Percentiles rank a stretch among this genome's conserved stretches.
phyloP scores from a whole-genome alignment of 1,139 yeast genomes.

The Yamadazyma atmosphaerica region DNA sequence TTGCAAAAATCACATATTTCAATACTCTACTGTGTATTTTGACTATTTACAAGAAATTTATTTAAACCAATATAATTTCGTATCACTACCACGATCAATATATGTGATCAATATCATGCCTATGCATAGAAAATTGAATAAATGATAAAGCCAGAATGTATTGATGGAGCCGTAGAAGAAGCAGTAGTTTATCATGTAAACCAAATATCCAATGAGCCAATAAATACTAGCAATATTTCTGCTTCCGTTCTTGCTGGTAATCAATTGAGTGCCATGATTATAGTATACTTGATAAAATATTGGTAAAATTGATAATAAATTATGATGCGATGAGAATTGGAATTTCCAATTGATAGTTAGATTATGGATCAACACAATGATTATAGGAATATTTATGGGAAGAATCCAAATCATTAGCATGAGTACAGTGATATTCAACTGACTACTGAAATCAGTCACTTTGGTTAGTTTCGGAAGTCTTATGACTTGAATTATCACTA shows the following conservation, averaged over 20 bases:
- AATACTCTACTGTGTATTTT: neutral
- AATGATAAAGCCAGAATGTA: conserved; percentile 68
- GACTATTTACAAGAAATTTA: neutral
- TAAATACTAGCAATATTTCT: neutral
- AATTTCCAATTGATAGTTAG: conserved; percentile 69
- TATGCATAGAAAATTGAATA: conserved; percentile 53
- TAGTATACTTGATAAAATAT: conserved; percentile 42
- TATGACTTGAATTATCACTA: conserved; percentile 52
- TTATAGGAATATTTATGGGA: conserved; percentile 67
- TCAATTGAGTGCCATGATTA: conserved; percentile 9
- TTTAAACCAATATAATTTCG: neutral
- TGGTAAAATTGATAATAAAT: conserved; percentile 65
- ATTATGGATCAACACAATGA: conserved; percentile 71
- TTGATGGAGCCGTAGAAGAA: conserved; percentile 67
- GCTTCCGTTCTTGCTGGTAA: conserved; percentile 2
- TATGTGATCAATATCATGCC: conserved; percentile 5
- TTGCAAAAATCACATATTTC: neutral
- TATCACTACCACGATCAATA: neutral
- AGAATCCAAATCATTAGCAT: conserved; percentile 65
- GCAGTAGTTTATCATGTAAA: conserved; percentile 54
- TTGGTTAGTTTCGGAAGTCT: conserved; percentile 36
- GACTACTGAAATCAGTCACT: conserved; percentile 4
- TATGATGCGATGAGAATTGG: conserved; percentile 77
- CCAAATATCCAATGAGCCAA: conserved; percentile 21
- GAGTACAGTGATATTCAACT: conserved; percentile 49